phyloP scores from a whole-genome alignment of 139 green algal species.

The Eudorina sp. region DNA sequence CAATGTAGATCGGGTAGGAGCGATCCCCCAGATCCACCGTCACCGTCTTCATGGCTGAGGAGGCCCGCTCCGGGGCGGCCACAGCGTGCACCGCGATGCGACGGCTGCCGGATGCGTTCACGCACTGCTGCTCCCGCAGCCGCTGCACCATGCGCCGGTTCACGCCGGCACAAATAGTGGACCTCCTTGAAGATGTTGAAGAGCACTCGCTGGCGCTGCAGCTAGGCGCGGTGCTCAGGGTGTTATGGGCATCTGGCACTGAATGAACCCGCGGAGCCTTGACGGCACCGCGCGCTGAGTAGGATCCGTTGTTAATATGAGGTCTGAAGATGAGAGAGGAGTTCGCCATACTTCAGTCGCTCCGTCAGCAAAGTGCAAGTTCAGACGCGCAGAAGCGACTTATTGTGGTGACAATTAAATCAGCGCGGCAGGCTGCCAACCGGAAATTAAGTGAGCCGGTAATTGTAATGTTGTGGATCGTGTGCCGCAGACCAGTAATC shows the following conservation, averaged over 20 bases:
- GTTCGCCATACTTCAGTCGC: constrained; percentile 4
- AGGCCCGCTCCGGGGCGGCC: constrained; percentile 21
- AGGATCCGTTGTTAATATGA: constrained; percentile 3
- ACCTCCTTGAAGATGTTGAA: not conserved
- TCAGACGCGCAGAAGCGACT: too few relatives aligned
- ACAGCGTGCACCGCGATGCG: not conserved
- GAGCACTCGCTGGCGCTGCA: not conserved
- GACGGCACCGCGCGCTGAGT: not conserved
- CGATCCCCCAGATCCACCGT: constrained; percentile 91
- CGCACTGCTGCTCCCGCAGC: constrained; percentile 23
- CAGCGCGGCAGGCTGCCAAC: too few relatives aligned
- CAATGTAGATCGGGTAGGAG: constrained; percentile 99
- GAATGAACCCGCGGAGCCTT: constrained; percentile 13
- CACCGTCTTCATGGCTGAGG: constrained; percentile 66
- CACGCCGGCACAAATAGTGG: constrained; percentile 8
- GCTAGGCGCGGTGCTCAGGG: not conserved
- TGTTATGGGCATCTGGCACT: not conserved
- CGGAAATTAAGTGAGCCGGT: too few relatives aligned
- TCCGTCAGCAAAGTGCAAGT: too few relatives aligned
- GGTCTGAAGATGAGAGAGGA: not conserved
- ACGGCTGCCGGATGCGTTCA: not conserved
- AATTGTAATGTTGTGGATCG: too few relatives aligned
- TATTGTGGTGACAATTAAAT: too few relatives aligned
- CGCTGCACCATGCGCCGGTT: constrained; percentile 45
- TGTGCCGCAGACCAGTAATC: too few relatives aligned